Percentiles rank a stretch among this genome's conserved stretches.
Evolutionary conservation across 2,329 filamentous ascomycete species (phyloP).

Genomic region (Venturia asperata): DNA sequence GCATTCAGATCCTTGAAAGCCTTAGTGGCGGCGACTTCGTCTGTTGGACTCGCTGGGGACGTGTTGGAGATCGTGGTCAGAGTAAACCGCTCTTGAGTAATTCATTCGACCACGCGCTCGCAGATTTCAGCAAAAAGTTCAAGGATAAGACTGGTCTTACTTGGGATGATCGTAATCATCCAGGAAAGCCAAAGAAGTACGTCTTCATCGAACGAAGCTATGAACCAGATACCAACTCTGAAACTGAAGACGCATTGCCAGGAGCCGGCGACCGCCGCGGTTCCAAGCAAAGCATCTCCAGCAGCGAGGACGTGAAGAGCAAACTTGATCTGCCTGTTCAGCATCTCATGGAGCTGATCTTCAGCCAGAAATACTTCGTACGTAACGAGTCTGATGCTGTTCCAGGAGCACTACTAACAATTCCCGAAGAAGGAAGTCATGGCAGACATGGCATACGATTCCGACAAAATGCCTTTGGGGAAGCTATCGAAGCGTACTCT

Average conservation of each 20-base stretch:
- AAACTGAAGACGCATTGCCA: conserved; percentile 28
- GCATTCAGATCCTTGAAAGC: conserved; percentile 50
- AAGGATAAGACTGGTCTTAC: conserved; percentile 48
- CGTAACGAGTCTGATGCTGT: background rate
- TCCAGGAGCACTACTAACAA: background rate
- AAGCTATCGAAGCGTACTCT: conserved; percentile 78
- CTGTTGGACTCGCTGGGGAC: conserved; percentile 72
- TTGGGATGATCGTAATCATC: conserved; percentile 44
- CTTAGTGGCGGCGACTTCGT: conserved; percentile 27
- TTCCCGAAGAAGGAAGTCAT: conserved; percentile 48
- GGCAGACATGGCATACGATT: conserved; percentile 61
- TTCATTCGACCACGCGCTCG: conserved; percentile 34
- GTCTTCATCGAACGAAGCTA: conserved; percentile 76
- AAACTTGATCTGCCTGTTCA: conserved; percentile 55
- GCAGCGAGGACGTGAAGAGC: conserved; percentile 41
- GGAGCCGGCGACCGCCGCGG: conserved; percentile 22
- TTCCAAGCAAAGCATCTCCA: conserved; percentile 17
- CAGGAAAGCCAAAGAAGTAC: conserved; percentile 60
- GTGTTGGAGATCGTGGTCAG: conserved; percentile 55
- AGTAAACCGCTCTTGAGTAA: conserved; percentile 36
- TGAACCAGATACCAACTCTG: conserved; percentile 50
- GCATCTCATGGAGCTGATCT: conserved; percentile 70
- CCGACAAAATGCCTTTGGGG: conserved; percentile 71
- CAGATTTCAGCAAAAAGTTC: conserved; percentile 49
- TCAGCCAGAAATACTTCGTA: conserved; percentile 65